These are phyloP conservation scores for Pythium dissotocum DNA, from an alignment of 352 stramenopile species.

Conservation along the genomic window DNA sequence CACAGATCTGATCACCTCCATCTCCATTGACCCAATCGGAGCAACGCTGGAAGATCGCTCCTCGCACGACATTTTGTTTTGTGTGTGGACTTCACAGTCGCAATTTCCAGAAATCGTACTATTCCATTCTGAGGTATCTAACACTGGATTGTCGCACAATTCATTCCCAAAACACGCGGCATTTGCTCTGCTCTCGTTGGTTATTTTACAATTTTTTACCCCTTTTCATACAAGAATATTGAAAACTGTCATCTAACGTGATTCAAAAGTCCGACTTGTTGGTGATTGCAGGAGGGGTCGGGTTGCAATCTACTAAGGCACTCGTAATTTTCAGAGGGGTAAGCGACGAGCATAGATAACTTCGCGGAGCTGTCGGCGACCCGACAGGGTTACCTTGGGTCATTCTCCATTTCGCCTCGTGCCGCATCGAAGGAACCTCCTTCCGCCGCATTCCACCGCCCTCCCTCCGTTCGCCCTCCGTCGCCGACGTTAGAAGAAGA, in stretches of 20 bases:
- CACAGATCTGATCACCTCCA: constrained; percentile 1
- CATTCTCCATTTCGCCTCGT: not conserved
- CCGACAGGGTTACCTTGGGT: not conserved
- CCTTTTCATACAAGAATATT: not conserved
- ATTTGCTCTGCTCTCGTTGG: not conserved
- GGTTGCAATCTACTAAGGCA: not conserved
- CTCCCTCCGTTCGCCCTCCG: not conserved
- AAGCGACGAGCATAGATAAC: not conserved
- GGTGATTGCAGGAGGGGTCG: not conserved
- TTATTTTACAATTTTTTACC: not conserved
- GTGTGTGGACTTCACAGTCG: not conserved
- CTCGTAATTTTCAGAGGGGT: not conserved
- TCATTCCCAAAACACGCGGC: not conserved
- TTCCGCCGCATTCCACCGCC: too few species aligned
- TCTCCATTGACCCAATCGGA: not conserved
- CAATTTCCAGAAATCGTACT: not conserved
- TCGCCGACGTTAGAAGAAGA: not conserved
- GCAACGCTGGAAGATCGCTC: not conserved
- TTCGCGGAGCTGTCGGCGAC: not conserved
- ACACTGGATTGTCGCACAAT: not conserved
- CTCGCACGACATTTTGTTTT: not conserved
- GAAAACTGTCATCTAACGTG: not conserved
- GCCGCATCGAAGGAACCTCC: not conserved
- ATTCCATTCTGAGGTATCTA: constrained; percentile 2
- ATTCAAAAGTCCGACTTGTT: not conserved